Evolutionary conservation across 139 green algal genomes (phyloP).

Genomic region (Gonium pectorale): DNA sequence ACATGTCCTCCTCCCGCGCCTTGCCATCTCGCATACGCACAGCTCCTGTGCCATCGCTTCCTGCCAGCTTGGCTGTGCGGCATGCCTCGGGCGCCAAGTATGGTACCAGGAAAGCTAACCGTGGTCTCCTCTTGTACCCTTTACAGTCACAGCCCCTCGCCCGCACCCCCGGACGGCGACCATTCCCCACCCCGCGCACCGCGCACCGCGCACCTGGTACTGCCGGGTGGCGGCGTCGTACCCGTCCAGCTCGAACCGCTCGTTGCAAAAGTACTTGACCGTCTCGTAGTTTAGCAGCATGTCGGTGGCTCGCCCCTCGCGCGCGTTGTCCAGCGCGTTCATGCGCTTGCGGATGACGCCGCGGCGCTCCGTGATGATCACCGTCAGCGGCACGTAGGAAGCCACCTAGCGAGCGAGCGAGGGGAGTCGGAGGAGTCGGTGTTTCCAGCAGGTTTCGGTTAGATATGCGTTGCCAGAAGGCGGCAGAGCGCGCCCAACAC

Average conservation of each 20-base stretch:
- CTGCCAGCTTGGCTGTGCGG: no score
- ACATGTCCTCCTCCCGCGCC: no score
- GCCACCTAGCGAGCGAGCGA: slow-evolving; percentile 47
- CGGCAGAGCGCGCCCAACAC: no score
- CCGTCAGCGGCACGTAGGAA: slow-evolving; percentile 81
- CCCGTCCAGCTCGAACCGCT: slow-evolving; percentile 71
- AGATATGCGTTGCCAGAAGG: no score
- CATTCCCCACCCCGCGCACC: no score
- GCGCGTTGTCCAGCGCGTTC: slow-evolving; percentile 83
- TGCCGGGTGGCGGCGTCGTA: slow-evolving; percentile 74
- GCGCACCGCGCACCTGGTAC: slow-evolving; percentile 75
- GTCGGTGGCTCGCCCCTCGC: slow-evolving; percentile 80
- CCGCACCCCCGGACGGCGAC: background rate
- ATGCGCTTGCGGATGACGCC: slow-evolving; percentile 80
- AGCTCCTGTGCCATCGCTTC: no score
- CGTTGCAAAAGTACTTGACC: slow-evolving; percentile 85
- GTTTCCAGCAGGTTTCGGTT: no score
- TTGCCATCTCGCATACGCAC: no score
- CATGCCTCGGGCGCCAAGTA: no score
- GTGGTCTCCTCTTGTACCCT: no score
- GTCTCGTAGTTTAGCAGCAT: slow-evolving; percentile 93
- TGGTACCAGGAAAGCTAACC: no score
- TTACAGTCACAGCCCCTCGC: no score
- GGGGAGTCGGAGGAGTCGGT: background rate
- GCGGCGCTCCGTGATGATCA: slow-evolving; percentile 83